Base-by-base conservation (phyloP, 1,284 basidiomycete species). In the Pyrrhoderma lamaoense region DNA sequence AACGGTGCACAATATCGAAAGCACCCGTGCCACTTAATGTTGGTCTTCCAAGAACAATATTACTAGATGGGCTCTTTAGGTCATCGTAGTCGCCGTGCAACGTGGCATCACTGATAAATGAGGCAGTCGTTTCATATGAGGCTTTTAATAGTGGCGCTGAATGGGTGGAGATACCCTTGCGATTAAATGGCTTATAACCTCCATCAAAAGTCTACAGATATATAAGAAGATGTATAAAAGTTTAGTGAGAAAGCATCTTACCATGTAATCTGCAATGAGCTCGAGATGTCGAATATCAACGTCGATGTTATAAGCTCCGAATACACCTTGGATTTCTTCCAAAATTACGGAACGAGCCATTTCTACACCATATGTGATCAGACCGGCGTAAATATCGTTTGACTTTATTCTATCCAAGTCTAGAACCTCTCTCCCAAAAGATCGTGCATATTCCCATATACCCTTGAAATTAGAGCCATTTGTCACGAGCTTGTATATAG, bases 241-340 rank as follows among this genome's bases (percentile, higher is more conserved):
- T 22, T 13, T 16, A 42, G 13, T 19, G 21, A 5, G 4, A 8
- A 38, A 39, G 52, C 13, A 50, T 31, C 85, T 58, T 62, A 93
- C 92, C 93, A 97, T 97, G 67, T 99, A 99, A 68, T 99, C 96
- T 31, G 96, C 96, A 65, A 99, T 97, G 56, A 99, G 77, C 63
- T 94, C 93, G 51, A 99, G 74, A 74, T 99, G 96, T 51, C 96
- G 82, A 60, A 82, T 83, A 68, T 98, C 87, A 51, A 99, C 96
- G 55, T 89, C 90, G 64, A 99, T 99, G 64, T 89, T 95, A 72
- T 99, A 99, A 2, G 89, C 93, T n/a, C 82, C 85, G 69, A 99
- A 99, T 49, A 99, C 93, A 36, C 80, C 82, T 42, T 85, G 78
- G 71, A 99, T 90, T 68, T 99, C 95, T 53, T 77, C 75, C 51